These are phyloP conservation scores for Hordeum pubiflorum DNA, from an alignment of 202 grass and related monocot genomes.

Conservation along the genomic window DNA sequence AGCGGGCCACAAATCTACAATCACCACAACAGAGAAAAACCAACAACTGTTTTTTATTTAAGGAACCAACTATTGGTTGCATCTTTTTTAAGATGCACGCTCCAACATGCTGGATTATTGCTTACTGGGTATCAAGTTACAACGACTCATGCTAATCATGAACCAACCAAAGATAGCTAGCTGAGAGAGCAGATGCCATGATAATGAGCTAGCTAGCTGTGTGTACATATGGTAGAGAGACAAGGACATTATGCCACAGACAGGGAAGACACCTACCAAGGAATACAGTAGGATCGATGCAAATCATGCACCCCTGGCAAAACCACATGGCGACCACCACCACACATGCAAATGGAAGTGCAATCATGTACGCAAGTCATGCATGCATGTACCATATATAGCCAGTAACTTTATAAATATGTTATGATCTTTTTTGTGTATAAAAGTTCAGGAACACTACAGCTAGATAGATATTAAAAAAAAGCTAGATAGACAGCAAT, in stretches of 20 bases:
- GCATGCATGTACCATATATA: conserved; percentile 6
- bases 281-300: conserved; percentile 16
- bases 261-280: conserved; percentile 39
- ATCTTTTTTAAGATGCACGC: conserved; percentile 2
- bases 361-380: conserved; percentile 29
- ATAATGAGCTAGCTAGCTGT: conserved; percentile 26
- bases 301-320: conserved; percentile 43
- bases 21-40: background rate
- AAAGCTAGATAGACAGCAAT: too few relatives aligned
- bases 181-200: background rate
- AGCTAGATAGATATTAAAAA: background rate
- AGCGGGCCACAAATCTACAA: background rate
- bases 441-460: background rate
- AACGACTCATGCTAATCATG: conserved; percentile 41
- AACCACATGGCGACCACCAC: conserved; percentile 49
- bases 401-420: conserved; percentile 7
- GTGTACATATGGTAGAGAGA: conserved; percentile 10
- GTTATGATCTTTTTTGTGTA: background rate
- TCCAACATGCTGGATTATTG: conserved; percentile 29
- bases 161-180: conserved; percentile 16
- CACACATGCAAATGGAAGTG: conserved; percentile 37
- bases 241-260: conserved; percentile 31
- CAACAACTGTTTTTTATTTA: background rate
- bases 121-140: background rate
- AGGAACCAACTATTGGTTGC: background rate